phyloP scores from a whole-genome alignment of 306 rosid genomes.

The Prosopis cineraria region DNA sequence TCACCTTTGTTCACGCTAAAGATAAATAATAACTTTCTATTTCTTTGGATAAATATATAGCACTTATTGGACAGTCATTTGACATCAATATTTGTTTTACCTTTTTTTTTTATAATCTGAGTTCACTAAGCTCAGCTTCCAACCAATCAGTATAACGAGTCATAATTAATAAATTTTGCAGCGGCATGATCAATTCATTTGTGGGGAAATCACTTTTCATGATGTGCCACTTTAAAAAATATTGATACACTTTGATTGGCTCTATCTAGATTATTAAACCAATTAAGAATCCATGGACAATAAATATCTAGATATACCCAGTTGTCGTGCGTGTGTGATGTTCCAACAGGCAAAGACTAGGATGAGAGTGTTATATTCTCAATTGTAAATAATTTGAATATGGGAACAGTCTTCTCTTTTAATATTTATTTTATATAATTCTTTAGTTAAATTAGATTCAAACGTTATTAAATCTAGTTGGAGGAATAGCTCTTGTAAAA shows the following conservation, averaged over 20 bases:
- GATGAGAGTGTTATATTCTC: background rate
- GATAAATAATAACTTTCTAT: background rate
- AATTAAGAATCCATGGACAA: background rate
- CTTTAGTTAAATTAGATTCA: too few relatives aligned
- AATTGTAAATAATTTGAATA: background rate
- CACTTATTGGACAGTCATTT: slow-evolving; percentile 2
- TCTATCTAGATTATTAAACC: background rate
- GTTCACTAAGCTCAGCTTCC: background rate
- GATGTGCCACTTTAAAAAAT: background rate
- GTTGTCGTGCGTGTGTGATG: background rate
- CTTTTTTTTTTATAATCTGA: slow-evolving; percentile 11
- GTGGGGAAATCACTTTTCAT: background rate
- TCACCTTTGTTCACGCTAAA: slow-evolving; percentile 17
- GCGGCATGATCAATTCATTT: background rate
- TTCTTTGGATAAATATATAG: background rate
- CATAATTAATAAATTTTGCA: background rate
- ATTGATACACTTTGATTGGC: background rate
- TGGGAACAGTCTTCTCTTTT: background rate
- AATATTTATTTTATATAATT: too few relatives aligned
- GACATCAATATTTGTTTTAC: background rate
- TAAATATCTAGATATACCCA: background rate
- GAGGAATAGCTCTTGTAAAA: too few relatives aligned
- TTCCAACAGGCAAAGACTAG: background rate
- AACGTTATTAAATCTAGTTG: too few relatives aligned
- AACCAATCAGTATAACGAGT: background rate